Evolutionary conservation across 495 filamentous ascomycete genomes (phyloP).

Genomic region (Penicillium salamii): DNA sequence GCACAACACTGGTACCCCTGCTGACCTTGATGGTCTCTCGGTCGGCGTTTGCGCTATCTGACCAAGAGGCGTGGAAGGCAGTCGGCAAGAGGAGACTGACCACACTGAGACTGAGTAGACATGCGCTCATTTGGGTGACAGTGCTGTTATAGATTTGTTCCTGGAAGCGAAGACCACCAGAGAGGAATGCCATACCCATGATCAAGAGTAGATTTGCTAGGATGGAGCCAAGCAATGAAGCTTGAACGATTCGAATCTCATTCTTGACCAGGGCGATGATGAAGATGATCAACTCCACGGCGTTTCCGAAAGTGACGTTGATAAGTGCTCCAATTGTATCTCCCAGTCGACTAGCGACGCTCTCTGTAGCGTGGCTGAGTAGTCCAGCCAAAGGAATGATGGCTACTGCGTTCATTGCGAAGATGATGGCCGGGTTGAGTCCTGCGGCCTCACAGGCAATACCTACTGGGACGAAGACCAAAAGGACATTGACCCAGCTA

Average conservation of each 20-base stretch:
- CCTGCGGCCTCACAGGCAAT: conserved; percentile 60
- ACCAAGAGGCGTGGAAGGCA: conserved; percentile 88
- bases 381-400: conserved; percentile 82
- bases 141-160: conserved; percentile 96
- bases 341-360: conserved; percentile 70
- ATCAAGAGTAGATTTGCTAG: conserved; percentile 85
- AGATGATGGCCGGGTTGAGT: conserved; percentile 53
- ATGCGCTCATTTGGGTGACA: conserved; percentile 93
- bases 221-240: conserved; percentile 83
- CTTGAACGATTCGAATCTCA: conserved; percentile 87
- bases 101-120: conserved; percentile 83
- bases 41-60: conserved; percentile 58
- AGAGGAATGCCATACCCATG: conserved; percentile 83
- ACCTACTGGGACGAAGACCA: conserved; percentile 78
- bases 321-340: conserved; percentile 79
- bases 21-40: conserved; percentile 73
- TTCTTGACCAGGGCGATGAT: conserved; percentile 47
- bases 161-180: conserved; percentile 81
- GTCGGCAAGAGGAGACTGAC: conserved; percentile 84
- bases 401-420: conserved; percentile 79
- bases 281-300: conserved; percentile 87
- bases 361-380: conserved; percentile 78
- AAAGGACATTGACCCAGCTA: conserved; percentile 75
- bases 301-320: conserved; percentile 88
- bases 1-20: conserved; percentile 85